Base-by-base conservation (phyloP, 768 basidiomycete species). In the Lepiota subincarnata region DNA sequence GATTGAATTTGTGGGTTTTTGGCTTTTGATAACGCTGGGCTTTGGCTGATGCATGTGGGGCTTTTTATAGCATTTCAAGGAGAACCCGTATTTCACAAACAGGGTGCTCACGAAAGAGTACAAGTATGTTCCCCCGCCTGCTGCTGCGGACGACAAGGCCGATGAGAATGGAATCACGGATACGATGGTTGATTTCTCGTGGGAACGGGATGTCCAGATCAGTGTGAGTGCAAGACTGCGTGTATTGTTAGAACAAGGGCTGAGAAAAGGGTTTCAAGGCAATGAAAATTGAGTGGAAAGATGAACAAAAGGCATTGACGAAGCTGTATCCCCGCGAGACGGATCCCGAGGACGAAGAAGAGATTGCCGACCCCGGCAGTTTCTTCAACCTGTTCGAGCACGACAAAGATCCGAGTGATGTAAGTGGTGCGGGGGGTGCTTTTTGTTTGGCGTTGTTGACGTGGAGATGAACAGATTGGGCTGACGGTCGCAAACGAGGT, bases 361-460 rank as follows among this genome's bases (percentile, higher is more conserved):
- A 78, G 49, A 71, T 77, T 38, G 74, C 79, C 20, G 91, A 93
- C 45, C 70, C 78, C 45, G 91, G 91, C 52, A 89, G 84, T 64
- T 91, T 93, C 75, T 93, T 93, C 79, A 91, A 92, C 72, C 86
- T 87, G 64, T 92, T 93, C 57, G 90, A 88, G 68, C 64, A 76
- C 56, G 74, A 76, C 10, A 64, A 72, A 36, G 90, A 92, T 63
- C 77, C 80, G 12, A 79, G 75, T 56, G 87, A 90, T 58, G 90
- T 90, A 65, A 72, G 81, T 69, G 53, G 18, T 5, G 14, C 31
- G 6, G 10, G 24, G 2, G 24, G 24, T 5, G 2, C 12, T 43
- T 22, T 22, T 18, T 19, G 13, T n/a, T 18, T 13, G 19, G 11
- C 14, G 19, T 1, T 12, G 28, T 39, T 39, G 48, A 28, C 24